These are phyloP conservation scores for Pichia thaimueangensis DNA, from an alignment of 805 yeast genomes.

Conservation along the genomic window DNA sequence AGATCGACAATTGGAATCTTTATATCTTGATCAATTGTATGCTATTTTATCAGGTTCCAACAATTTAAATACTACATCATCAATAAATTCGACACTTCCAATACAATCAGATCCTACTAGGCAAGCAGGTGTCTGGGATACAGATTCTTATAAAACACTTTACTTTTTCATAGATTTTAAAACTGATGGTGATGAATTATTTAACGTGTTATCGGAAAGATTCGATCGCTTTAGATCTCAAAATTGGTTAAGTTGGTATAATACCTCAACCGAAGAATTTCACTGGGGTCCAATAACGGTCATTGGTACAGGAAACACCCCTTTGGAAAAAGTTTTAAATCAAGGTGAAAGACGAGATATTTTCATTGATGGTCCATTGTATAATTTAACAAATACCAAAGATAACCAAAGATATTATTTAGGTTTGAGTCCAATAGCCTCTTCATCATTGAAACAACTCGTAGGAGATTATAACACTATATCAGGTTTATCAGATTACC, in stretches of 20 bases:
- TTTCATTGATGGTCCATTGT: slow-evolving; percentile 51
- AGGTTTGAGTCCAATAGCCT: slow-evolving; percentile 31
- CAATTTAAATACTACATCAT: slow-evolving; percentile 16
- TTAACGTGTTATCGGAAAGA: slow-evolving; percentile 37
- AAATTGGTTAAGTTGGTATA: slow-evolving; percentile 46
- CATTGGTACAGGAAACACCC: slow-evolving; percentile 62
- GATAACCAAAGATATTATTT: slow-evolving; percentile 12
- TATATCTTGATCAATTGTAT: slow-evolving; percentile 51
- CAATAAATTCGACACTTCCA: slow-evolving; percentile 1
- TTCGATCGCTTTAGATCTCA: slow-evolving; percentile 42
- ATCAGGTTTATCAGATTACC: slow-evolving; percentile 31
- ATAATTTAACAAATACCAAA: slow-evolving; percentile 9
- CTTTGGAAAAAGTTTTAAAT: slow-evolving; percentile 33
- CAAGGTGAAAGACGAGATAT: slow-evolving; percentile 27
- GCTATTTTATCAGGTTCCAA: slow-evolving; percentile 45
- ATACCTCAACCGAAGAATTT: slow-evolving; percentile 29
- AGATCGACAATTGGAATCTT: slow-evolving; percentile 37
- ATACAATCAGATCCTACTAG: slow-evolving; percentile 2
- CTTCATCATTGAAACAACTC: slow-evolving; percentile 24
- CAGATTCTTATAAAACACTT: slow-evolving; percentile 45
- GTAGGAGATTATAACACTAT: slow-evolving; percentile 19
- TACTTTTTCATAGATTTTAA: slow-evolving; percentile 62
- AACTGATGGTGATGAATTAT: slow-evolving; percentile 47
- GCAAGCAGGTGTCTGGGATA: slow-evolving; percentile 27
- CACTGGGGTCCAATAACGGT: slow-evolving; percentile 53